These are phyloP conservation scores for Pseudonitzschia multistriata DNA, from an alignment of 108 stramenopile genomes.

Conservation along the genomic window DNA sequence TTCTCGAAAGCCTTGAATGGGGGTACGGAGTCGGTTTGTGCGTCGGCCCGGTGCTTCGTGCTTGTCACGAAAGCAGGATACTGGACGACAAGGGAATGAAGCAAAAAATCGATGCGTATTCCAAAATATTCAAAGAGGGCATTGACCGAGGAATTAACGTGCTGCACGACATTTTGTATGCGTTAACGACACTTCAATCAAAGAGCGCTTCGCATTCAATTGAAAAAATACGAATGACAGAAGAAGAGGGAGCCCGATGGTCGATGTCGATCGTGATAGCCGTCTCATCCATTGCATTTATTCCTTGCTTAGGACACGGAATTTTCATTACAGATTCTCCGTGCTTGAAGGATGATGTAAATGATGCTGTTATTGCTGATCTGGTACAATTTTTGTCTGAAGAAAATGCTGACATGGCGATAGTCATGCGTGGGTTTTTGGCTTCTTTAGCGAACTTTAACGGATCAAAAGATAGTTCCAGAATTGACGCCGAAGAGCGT, in stretches of 20 bases:
- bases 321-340: conserved; percentile 17
- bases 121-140: conserved; percentile 32
- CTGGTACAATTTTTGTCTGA: conserved; percentile 14
- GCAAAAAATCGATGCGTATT: conserved; percentile 26
- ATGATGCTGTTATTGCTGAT: conserved; percentile 17
- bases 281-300: conserved; percentile 24
- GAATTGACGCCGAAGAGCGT: background rate
- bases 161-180: conserved; percentile 40
- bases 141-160: conserved; percentile 22
- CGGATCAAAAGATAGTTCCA: background rate
- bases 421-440: conserved; percentile 32
- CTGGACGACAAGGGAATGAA: conserved; percentile 36
- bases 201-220: conserved; percentile 23
- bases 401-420: conserved; percentile 11
- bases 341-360: conserved; percentile 11
- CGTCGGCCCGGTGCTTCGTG: conserved; percentile 34
- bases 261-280: conserved; percentile 24
- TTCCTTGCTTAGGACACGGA: conserved; percentile 33
- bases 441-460: conserved; percentile 20
- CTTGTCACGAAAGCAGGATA: conserved; percentile 28
- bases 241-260: conserved; percentile 29
- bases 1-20: conserved; percentile 61
- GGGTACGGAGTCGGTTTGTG: conserved; percentile 65
- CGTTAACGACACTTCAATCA: conserved; percentile 25
- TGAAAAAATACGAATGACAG: conserved; percentile 21